Percentiles rank a stretch among this genome's conserved stretches.
Conservation (phyloP, 768 basidiomycete genomes). For the Strobilomyces echinocephalus region DNA sequence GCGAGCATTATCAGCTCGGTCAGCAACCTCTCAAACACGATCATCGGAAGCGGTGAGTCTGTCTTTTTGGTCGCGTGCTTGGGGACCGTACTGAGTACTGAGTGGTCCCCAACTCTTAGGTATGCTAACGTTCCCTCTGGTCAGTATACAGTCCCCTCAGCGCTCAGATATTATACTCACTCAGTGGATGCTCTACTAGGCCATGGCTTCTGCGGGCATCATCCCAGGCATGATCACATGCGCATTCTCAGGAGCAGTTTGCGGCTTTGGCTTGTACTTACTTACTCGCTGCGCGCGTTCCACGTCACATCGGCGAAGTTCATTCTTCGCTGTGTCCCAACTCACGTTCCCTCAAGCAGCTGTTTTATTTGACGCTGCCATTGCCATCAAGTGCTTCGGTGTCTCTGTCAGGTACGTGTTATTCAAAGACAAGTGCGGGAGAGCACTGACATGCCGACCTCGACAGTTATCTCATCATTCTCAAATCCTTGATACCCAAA, state of each 20-base stretch:
- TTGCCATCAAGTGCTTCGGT: constrained; percentile 95
- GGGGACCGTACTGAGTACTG: neutral
- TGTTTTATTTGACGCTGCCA: constrained; percentile 88
- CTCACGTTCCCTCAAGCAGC: constrained; percentile 87
- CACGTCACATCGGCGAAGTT: constrained; percentile 68
- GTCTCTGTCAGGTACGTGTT: constrained; percentile 77
- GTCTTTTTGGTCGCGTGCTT: neutral
- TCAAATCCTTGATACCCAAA: constrained; percentile 90
- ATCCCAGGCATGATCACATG: constrained; percentile 91
- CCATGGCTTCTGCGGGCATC: constrained; percentile 85
- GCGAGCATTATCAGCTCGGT: constrained; percentile 66
- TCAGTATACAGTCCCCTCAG: constrained; percentile 26
- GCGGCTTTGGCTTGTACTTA: constrained; percentile 84
- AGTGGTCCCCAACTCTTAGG: constrained; percentile 38
- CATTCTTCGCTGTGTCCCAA: constrained; percentile 78
- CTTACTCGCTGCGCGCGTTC: constrained; percentile 78
- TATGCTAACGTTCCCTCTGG: constrained; percentile 86
- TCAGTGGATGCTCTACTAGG: constrained; percentile 45
- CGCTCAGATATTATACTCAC: neutral
- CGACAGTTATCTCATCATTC: constrained; percentile 79
- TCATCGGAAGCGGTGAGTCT: constrained; percentile 79
- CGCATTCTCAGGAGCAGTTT: constrained; percentile 68
- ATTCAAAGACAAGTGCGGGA: neutral
- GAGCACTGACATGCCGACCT: neutral
- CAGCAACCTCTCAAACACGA: constrained; percentile 83